Percentiles rank a stretch among this genome's conserved stretches.
phyloP scores from a whole-genome alignment of 169 alveolate species.

The Babesia bovis region DNA sequence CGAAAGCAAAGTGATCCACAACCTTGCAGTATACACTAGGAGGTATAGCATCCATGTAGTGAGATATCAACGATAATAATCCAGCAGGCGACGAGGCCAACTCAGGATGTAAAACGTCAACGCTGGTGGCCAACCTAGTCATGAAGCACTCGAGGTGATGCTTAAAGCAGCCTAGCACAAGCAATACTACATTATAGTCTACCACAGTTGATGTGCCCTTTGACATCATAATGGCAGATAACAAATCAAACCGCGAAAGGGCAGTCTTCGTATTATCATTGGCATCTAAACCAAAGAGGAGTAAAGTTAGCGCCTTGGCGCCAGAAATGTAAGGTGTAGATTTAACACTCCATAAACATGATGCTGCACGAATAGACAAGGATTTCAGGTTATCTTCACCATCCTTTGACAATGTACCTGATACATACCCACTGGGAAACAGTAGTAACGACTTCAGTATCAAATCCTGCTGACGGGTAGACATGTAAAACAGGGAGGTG shows the following conservation, averaged over 20 bases:
- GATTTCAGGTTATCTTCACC: background rate
- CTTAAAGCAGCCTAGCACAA: conserved; percentile 4
- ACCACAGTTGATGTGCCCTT: background rate
- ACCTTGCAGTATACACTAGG: conserved; percentile 12
- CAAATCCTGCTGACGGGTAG: conserved; percentile 33
- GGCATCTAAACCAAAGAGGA: background rate
- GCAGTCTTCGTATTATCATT: background rate
- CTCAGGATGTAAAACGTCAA: background rate
- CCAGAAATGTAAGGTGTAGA: conserved; percentile 25
- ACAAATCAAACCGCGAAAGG: background rate
- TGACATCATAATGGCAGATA: background rate
- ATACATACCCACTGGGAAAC: background rate
- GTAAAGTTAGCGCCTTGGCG: conserved; percentile 22
- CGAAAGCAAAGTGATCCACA: background rate
- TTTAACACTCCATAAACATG: conserved; percentile 31
- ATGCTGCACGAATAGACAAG: background rate
- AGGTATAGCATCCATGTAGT: conserved; percentile 32
- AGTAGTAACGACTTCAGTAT: conserved; percentile 6
- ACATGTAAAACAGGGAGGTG: conserved; percentile 34
- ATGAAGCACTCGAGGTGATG: conserved; percentile 1
- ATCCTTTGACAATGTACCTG: background rate
- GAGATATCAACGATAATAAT: conserved; percentile 16
- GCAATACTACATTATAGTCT: background rate
- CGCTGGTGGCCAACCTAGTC: background rate
- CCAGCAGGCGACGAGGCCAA: conserved; percentile 24